Percentiles rank a stretch among this genome's conserved stretches.
These are phyloP conservation scores for Panicum miliaceum DNA, from an alignment of 176 grass and related monocot genomes.

Conservation along the genomic window DNA sequence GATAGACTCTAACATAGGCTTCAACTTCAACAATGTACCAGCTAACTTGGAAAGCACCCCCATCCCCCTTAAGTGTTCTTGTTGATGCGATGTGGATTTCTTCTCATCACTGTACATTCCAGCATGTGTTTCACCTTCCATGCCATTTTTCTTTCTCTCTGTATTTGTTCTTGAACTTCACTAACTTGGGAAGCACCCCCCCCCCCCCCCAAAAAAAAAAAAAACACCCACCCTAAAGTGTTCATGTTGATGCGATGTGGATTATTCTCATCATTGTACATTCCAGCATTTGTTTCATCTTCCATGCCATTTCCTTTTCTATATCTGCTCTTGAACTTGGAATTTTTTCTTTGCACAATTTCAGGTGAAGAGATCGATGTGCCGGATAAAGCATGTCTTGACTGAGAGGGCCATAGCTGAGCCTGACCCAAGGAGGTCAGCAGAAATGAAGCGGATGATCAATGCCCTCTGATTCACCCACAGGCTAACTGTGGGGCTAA, in stretches of 20 bases:
- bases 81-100: neutral
- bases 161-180: too few relatives aligned
- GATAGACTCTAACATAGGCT: neutral
- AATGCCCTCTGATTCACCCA: slow-evolving; percentile 55
- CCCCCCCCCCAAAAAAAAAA: too few relatives aligned
- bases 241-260: neutral
- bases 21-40: neutral
- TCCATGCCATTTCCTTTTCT: neutral
- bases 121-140: neutral
- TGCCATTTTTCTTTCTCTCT: too few relatives aligned
- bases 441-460: slow-evolving; percentile 98
- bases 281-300: neutral
- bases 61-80: neutral
- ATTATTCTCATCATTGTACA: neutral
- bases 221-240: too few relatives aligned
- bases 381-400: slow-evolving; percentile 95
- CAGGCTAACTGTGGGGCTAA: neutral
- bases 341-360: slow-evolving; percentile 22
- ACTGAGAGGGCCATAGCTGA: slow-evolving; percentile 92
- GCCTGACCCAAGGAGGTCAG: slow-evolving; percentile 74
- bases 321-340: neutral
- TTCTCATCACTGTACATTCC: neutral
- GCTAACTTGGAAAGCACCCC: neutral
- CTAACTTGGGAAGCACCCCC: too few relatives aligned
- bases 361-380: slow-evolving; percentile 88